These are phyloP conservation scores for Uronychia setigera DNA, from an alignment of 73 alveolate genomes.

Conservation along the genomic window DNA sequence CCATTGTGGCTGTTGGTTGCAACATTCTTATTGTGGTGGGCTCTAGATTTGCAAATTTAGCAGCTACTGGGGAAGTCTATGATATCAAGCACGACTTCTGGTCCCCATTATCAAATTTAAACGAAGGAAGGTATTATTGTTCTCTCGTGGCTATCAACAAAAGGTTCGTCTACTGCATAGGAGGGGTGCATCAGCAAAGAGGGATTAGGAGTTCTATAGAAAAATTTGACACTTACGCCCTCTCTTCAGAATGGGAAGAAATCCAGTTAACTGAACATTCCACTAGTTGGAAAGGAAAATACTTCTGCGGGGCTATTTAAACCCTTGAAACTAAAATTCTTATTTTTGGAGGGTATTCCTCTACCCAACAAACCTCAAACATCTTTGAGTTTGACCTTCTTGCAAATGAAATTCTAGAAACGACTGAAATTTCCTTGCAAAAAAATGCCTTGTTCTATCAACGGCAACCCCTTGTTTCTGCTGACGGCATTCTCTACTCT, in stretches of 20 bases:
- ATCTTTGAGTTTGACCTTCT: conserved; percentile 38
- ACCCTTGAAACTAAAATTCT: conserved; percentile 24
- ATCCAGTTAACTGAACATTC: conserved; percentile 10
- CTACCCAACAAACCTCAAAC: conserved; percentile 18
- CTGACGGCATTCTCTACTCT: conserved; percentile 36
- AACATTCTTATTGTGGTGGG: conserved; percentile 32
- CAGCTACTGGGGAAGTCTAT: conserved; percentile 22
- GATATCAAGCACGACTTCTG: conserved; percentile 34
- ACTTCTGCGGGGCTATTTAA: conserved; percentile 48
- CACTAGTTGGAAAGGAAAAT: conserved; percentile 38
- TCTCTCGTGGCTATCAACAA: conserved; percentile 26
- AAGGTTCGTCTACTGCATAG: conserved; percentile 42
- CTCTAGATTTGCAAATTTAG: conserved; percentile 10
- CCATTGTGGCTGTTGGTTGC: conserved; percentile 21
- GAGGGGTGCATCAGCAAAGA: conserved; percentile 36
- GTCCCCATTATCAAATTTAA: conserved; percentile 4
- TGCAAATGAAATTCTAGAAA: conserved; percentile 34
- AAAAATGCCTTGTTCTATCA: conserved; percentile 33
- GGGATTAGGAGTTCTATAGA: conserved; percentile 19
- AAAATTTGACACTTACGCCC: conserved; percentile 23
- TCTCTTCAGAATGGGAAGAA: conserved; percentile 20
- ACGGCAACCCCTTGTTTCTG: conserved; percentile 29
- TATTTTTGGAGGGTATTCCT: conserved; percentile 49
- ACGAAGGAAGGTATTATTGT: conserved; percentile 40
- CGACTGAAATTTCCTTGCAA: conserved; percentile 2